Evolutionary conservation across 1,284 basidiomycete species (phyloP), one percentile per base, ranked within the genome.

Genomic region (Malassezia slooffiae): DNA sequence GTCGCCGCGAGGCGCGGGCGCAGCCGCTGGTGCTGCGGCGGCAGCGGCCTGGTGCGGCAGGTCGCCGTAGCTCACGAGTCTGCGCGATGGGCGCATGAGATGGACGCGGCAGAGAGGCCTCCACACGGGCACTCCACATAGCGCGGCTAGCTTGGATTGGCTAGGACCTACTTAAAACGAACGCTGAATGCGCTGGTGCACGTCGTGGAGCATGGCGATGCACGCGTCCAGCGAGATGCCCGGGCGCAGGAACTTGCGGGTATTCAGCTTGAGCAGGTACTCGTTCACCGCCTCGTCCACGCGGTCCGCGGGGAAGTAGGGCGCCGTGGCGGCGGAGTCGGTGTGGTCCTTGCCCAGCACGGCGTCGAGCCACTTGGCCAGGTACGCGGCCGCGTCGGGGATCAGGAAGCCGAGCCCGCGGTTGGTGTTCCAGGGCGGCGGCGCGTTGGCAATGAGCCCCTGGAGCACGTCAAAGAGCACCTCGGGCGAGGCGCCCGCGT

Each of bases 401-500:
- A 64, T 54, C 3, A 67, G 47, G 42, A 52, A 64, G 16, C 52
- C 43, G 11, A 58, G 50, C 11, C 56, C 62, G 0, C 36, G 34
- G 2, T 37, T 42, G 12, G 52, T 63, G 39, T 67, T 58, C 58
- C 57, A 68, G 16, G 66, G 66, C 24, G 59, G 52, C 9, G 54
- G 53, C 31, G 56, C 48, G 6, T 54, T 49, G 15, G 85, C 82
- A 52, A 89, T 85, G 75, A 90, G 82, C 62, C 82, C 81, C 58
- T 87, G 81, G 52, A 88, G 75, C 20, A 83, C 79, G 56, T 86
- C 82, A 78, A 86, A 89, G 47, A 88, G 77, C 43, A 83, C 80
- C 22, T 76, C 75, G 57, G 79, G 80, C 4, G 83, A 80, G 7
- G 85, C 79, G 1, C 80, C 79, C 30, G 82, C 87, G 61, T 84